Evolutionary conservation across 2,329 filamentous ascomycete species (phyloP).

Genomic region (Penicillium brevicompactum): DNA sequence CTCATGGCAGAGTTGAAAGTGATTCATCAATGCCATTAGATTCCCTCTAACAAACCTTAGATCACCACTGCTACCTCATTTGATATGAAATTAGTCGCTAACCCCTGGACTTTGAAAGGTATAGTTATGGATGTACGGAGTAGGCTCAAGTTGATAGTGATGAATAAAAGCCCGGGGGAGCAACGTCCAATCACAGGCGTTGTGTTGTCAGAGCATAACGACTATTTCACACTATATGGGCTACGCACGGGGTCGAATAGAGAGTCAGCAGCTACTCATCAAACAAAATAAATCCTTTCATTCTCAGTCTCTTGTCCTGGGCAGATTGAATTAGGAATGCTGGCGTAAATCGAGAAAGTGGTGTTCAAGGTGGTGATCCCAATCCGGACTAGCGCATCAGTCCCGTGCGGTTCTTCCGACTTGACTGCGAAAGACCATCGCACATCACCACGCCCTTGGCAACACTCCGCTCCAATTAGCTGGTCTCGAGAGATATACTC

Average conservation of each 20-base stretch:
- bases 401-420: conserved; percentile 34
- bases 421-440: conserved; percentile 33
- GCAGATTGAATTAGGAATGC: not conserved
- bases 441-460: conserved; percentile 27
- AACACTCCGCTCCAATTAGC: conserved; percentile 28
- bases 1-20: too few species aligned
- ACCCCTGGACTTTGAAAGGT: too few species aligned
- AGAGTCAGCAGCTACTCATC: not conserved
- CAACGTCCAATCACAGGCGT: conserved; percentile 21
- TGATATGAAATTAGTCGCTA: too few species aligned
- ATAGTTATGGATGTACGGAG: too few species aligned
- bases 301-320: not conserved
- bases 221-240: not conserved
- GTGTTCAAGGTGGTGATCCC: conserved; percentile 16
- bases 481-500: conserved; percentile 29
- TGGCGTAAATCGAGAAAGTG: not conserved
- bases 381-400: conserved; percentile 35
- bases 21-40: too few species aligned
- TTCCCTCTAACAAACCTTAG: too few species aligned
- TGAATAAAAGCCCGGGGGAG: not conserved
- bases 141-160: not conserved
- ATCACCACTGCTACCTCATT: too few species aligned
- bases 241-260: not conserved
- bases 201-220: conserved; percentile 24
- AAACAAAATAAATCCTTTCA: not conserved